Conservation (phyloP, 495 filamentous ascomycete species). For the Hypoxylon rickii region DNA sequence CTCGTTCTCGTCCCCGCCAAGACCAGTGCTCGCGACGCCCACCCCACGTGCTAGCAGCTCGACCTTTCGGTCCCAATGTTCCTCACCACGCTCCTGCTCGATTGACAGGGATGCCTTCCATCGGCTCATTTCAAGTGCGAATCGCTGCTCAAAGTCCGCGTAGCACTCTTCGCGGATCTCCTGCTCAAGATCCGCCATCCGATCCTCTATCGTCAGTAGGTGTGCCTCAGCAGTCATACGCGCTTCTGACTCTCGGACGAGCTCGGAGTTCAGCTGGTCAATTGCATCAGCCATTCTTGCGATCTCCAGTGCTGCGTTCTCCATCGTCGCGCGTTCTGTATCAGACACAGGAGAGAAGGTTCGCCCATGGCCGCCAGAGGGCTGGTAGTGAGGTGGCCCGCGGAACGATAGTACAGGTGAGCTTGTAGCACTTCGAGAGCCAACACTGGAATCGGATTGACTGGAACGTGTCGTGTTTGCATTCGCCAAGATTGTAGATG, state of each 20-base stretch:
- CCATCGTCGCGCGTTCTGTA: conserved; percentile 68
- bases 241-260: conserved; percentile 57
- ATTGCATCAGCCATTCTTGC: conserved; percentile 73
- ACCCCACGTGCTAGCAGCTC: conserved; percentile 80
- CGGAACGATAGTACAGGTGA: conserved; percentile 40
- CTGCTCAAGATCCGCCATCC: conserved; percentile 73
- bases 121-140: conserved; percentile 72
- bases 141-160: conserved; percentile 77
- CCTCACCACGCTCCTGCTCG: conserved; percentile 75
- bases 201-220: conserved; percentile 65
- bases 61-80: conserved; percentile 87
- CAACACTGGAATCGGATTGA: conserved; percentile 35
- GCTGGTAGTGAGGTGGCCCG: conserved; percentile 42
- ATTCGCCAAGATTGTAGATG: conserved; percentile 50
- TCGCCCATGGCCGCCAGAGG: conserved; percentile 44
- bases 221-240: conserved; percentile 64
- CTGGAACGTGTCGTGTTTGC: conserved; percentile 51
- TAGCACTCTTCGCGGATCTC: conserved; percentile 90
- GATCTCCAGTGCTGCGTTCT: conserved; percentile 75
- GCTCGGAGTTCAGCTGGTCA: conserved; percentile 69
- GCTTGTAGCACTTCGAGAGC: conserved; percentile 40
- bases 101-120: conserved; percentile 76
- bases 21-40: conserved; percentile 39
- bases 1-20: conserved; percentile 24
- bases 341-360: conserved; percentile 53